A percentile compares a stretch with the other conserved stretches of the same genome.
phyloP scores from a whole-genome alignment of 768 basidiomycete genomes.

The Calocera viscosa region DNA sequence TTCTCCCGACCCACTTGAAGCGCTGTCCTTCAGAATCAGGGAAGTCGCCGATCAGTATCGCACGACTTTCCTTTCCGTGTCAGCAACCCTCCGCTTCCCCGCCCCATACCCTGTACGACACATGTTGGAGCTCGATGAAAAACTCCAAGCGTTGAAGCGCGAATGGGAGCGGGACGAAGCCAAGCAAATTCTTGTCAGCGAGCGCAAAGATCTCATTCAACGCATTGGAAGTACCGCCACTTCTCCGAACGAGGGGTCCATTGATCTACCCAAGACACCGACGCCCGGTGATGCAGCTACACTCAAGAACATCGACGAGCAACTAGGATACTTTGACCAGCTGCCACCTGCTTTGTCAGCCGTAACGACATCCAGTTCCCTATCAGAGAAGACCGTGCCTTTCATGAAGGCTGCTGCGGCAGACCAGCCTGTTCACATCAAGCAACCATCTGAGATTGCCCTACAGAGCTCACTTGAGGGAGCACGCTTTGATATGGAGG shows the following conservation, averaged over 20 bases:
- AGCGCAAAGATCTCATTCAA: conserved; percentile 10
- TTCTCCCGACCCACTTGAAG: conserved; percentile 41
- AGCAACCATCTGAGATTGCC: conserved; percentile 54
- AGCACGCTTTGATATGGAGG: conserved; percentile 69
- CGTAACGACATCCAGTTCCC: neutral
- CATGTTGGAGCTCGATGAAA: conserved; percentile 81
- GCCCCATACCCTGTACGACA: conserved; percentile 77
- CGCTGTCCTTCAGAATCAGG: conserved; percentile 64
- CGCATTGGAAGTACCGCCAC: neutral
- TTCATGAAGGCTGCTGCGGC: neutral
- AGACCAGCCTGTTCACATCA: conserved; percentile 34
- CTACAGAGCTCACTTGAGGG: conserved; percentile 59
- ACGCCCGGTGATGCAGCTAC: neutral
- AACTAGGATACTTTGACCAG: conserved; percentile 35
- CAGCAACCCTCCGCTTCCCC: conserved; percentile 80
- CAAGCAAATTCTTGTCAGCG: conserved; percentile 20
- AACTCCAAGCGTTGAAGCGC: conserved; percentile 52
- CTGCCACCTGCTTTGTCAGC: conserved; percentile 18
- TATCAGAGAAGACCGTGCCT: neutral
- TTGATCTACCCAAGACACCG: conserved; percentile 10
- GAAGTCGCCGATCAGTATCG: conserved; percentile 72
- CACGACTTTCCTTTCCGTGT: conserved; percentile 83
- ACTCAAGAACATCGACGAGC: conserved; percentile 3
- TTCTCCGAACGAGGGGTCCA: conserved; percentile 13
- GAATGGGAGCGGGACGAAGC: conserved; percentile 76